Evolutionary conservation across 2,329 filamentous ascomycete genomes (phyloP), one percentile per base, ranked within the genome.

Genomic region (Fusarium ramigenum): DNA sequence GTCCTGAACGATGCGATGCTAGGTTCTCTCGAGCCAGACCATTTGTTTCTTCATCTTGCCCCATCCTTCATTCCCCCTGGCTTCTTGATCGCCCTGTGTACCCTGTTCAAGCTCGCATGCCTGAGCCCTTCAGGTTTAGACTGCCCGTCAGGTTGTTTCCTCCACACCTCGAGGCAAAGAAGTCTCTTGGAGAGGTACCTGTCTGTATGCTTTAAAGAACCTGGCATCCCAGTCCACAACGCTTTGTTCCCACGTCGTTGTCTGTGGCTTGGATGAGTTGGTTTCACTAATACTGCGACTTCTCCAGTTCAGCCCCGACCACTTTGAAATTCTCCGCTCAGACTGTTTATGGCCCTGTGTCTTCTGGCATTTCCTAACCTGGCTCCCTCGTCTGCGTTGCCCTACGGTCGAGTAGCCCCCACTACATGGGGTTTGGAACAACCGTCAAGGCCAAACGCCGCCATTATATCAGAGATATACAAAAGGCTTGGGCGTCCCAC

Each of bases 281-380:
- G 75, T 77, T 78, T 78, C 76, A 77, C 76, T 77, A 76, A 78
- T 70, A 74, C 63, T 53, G 62, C 62, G 59, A 67, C 69, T 69
- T 78, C 69, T 75, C 75, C 69, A 76, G 74, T 76, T 72, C 61
- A 78, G 75, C 75, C 73, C 67, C 71, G 76, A 75, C 75, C 60
- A 73, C 67, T 70, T 61, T 69, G 72, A 78, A 78, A 77, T 73
- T 77, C 75, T 73, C 75, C 74, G 77, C 72, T 74, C 72, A 69
- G 75, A 69, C 71, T 76, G 65, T 63, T 72, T 70, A 72, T 63
- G 63, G 70, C 69, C 73, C 69, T 75, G 37, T 60, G 64, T 72
- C 66, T 79, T 80, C 79, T 81, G 75, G 78, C 79, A 83, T 82
- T 83, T 78, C 81, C 81, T 78, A 77, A 82, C 82, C 78, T 78